Conservation (phyloP, 169 alveolate genomes). For the Plasmodium falciparum region DNA sequence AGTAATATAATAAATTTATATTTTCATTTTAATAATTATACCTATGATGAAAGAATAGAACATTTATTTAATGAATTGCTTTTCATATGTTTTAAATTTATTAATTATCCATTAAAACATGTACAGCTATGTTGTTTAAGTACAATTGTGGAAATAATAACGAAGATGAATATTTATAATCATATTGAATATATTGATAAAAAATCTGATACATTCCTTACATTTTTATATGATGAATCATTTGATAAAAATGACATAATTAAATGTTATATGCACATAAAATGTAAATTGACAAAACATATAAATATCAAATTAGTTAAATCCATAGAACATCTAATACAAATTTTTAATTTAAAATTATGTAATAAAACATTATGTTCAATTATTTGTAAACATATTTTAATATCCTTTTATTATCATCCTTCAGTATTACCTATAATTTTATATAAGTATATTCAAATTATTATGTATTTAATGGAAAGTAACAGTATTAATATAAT, state of each 20-base stretch:
- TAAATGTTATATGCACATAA: conserved; percentile 26
- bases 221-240: conserved; percentile 32
- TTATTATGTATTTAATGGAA: conserved; percentile 38
- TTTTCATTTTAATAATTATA: background rate
- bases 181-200: conserved; percentile 25
- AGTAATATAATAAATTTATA: conserved; percentile 4
- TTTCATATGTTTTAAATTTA: conserved; percentile 56
- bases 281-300: conserved; percentile 47
- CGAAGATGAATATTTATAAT: conserved; percentile 27
- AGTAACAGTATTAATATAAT: conserved; percentile 32
- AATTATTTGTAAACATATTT: conserved; percentile 39
- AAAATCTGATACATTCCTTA: conserved; percentile 28
- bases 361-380: conserved; percentile 34
- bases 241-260: conserved; percentile 28
- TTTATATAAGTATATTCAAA: conserved; percentile 51
- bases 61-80: conserved; percentile 35
- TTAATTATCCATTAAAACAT: conserved; percentile 38
- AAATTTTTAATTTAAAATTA: conserved; percentile 21
- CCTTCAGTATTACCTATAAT: conserved; percentile 33
- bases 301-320: conserved; percentile 20
- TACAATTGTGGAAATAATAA: background rate
- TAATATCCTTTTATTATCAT: conserved; percentile 31
- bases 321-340: conserved; percentile 39
- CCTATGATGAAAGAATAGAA: conserved; percentile 23
- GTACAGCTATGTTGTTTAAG: conserved; percentile 16